Evolutionary conservation across 805 yeast genomes (phyloP).

Genomic region (Candida vaughaniae): DNA sequence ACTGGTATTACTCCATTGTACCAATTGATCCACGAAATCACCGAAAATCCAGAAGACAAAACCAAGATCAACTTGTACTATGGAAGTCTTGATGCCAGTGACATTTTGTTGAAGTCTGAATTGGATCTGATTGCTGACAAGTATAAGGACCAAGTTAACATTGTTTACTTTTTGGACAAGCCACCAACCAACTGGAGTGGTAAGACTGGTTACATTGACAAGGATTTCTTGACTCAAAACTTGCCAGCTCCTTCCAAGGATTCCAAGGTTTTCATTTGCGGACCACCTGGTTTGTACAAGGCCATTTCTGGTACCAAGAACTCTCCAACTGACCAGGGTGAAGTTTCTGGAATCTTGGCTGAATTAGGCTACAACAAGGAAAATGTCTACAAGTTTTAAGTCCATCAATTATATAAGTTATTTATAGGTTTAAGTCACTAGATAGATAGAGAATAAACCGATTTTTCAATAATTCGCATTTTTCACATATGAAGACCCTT

Average conservation of each 20-base stretch:
- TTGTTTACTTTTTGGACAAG: constrained; percentile 79
- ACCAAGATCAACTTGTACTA: constrained; percentile 82
- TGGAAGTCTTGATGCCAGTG: constrained; percentile 76
- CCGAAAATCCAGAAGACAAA: constrained; percentile 79
- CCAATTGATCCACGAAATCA: constrained; percentile 77
- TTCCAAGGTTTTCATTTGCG: constrained; percentile 79
- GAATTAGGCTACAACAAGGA: constrained; percentile 87
- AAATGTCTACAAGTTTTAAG: constrained; percentile 83
- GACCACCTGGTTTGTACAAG: constrained; percentile 90
- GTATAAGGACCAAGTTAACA: constrained; percentile 74
- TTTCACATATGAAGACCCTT: constrained; percentile 14
- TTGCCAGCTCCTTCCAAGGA: constrained; percentile 62
- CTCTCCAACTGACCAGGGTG: constrained; percentile 93
- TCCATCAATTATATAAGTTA: no score
- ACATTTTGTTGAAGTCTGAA: constrained; percentile 76
- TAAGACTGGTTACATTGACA: constrained; percentile 71
- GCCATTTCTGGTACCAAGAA: constrained; percentile 84
- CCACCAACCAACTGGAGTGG: constrained; percentile 52
- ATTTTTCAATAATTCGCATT: no score
- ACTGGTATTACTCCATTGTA: constrained; percentile 94
- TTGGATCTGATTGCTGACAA: constrained; percentile 65
- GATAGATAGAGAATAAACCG: no score
- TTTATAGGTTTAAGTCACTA: no score
- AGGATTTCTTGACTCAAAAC: constrained; percentile 62
- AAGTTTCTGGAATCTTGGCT: constrained; percentile 79